Percentiles rank a stretch among this genome's conserved stretches.
Evolutionary conservation across 1,284 basidiomycete species (phyloP).

Genomic region (Melampsora allii-populina): DNA sequence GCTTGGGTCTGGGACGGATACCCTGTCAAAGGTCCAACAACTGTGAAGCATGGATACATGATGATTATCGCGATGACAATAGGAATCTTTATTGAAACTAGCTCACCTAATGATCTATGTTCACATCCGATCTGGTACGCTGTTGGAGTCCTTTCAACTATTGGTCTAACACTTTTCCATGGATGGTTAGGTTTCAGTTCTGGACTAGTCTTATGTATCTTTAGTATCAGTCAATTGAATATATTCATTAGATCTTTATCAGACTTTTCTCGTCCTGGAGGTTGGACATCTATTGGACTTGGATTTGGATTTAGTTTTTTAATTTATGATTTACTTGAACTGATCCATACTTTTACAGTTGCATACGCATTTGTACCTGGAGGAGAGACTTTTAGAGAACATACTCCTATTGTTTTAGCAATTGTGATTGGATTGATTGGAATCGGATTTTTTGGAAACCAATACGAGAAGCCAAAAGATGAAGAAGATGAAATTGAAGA

Average conservation of each 20-base stretch:
- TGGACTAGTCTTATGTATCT: constrained; percentile 66
- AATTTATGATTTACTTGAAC: constrained; percentile 64
- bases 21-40: constrained; percentile 69
- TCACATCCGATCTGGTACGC: constrained; percentile 58
- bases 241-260: constrained; percentile 56
- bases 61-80: constrained; percentile 66
- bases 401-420: constrained; percentile 63
- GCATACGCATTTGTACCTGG: constrained; percentile 93
- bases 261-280: constrained; percentile 48
- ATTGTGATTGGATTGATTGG: constrained; percentile 47
- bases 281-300: constrained; percentile 51
- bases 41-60: constrained; percentile 68
- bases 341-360: constrained; percentile 75
- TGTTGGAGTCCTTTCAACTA: constrained; percentile 58
- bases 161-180: constrained; percentile 61
- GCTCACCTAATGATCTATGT: not conserved
- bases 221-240: constrained; percentile 66
- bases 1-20: constrained; percentile 91
- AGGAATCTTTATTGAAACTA: constrained; percentile 55
- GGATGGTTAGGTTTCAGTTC: constrained; percentile 74
- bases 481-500: not conserved
- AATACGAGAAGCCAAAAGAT: not conserved
- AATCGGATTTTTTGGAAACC: constrained; percentile 31
- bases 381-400: constrained; percentile 72
- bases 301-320: constrained; percentile 62